A percentile compares a stretch with the other conserved stretches of the same genome.
These are phyloP conservation scores for Suillus ampliporus DNA, from an alignment of 768 basidiomycete genomes.

Conservation along the genomic window DNA sequence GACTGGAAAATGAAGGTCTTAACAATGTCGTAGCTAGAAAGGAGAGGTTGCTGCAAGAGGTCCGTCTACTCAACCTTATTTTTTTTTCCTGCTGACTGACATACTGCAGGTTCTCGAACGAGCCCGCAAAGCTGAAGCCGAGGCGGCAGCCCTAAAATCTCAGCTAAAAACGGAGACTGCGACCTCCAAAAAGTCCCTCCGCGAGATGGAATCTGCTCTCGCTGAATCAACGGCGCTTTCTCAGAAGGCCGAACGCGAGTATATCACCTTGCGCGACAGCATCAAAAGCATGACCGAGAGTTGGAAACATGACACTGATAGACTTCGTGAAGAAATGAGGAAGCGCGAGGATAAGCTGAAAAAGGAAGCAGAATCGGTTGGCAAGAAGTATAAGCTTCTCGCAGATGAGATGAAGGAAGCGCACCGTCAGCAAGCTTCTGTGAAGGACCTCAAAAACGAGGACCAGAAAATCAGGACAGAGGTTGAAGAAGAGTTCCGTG, in stretches of 20 bases:
- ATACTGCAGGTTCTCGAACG: constrained; percentile 70
- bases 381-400: constrained; percentile 70
- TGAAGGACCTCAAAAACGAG: constrained; percentile 57
- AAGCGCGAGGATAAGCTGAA: constrained; percentile 73
- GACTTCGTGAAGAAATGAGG: constrained; percentile 74
- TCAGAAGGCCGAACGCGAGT: constrained; percentile 84
- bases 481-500: constrained; percentile 64
- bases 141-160: constrained; percentile 67
- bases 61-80: constrained; percentile 34
- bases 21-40: constrained; percentile 90
- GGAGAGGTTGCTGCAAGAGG: constrained; percentile 87
- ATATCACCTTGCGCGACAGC: constrained; percentile 77
- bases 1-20: constrained; percentile 86
- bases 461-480: constrained; percentile 55
- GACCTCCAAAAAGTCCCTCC: constrained; percentile 73
- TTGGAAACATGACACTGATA: constrained; percentile 77
- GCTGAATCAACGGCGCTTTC: constrained; percentile 77
- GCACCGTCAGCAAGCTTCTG: constrained; percentile 49
- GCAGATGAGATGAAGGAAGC: constrained; percentile 64
- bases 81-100: constrained; percentile 7
- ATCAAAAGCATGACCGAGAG: constrained; percentile 73
- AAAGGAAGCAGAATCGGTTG: constrained; percentile 68
- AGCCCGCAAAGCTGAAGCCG: constrained; percentile 85
- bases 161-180: constrained; percentile 78
- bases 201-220: constrained; percentile 81